Percentiles rank a stretch among this genome's conserved stretches.
Conservation (phyloP, 495 filamentous ascomycete genomes). For the Podospora bellae-mahoneyi region DNA sequence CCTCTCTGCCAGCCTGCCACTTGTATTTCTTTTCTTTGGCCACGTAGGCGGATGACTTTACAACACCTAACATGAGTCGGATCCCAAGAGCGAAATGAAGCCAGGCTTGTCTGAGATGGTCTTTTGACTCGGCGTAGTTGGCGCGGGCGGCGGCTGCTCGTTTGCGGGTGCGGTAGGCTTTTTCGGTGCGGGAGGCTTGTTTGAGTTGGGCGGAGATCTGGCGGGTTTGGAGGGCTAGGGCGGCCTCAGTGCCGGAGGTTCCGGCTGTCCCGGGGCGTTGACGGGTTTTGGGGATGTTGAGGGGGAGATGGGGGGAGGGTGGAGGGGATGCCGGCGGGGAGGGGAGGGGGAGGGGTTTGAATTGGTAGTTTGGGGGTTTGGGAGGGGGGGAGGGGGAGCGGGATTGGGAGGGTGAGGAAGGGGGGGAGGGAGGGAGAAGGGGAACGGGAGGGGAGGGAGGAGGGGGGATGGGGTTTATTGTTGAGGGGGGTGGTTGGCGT, state of each 20-base stretch:
- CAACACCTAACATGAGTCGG: conserved; percentile 16
- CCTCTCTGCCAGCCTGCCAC: neutral
- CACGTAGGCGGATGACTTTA: conserved; percentile 22
- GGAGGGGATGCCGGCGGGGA: conserved; percentile 1
- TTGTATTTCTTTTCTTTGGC: conserved; percentile 16
- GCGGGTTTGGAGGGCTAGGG: conserved; percentile 27
- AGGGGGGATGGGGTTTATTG: neutral
- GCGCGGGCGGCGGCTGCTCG: conserved; percentile 27
- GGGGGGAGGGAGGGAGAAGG: neutral
- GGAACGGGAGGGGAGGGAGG: neutral
- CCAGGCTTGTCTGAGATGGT: conserved; percentile 26
- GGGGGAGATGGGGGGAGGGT: conserved; percentile 7
- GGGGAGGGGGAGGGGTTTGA: neutral
- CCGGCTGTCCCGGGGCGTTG: conserved; percentile 29
- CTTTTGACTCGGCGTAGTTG: conserved; percentile 27
- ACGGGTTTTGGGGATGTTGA: neutral
- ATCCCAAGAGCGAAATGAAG: conserved; percentile 27
- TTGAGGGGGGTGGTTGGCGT: neutral
- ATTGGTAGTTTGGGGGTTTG: neutral
- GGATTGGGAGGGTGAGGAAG: neutral
- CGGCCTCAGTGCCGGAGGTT: conserved; percentile 33
- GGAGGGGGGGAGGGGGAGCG: neutral
- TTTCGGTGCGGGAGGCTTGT: conserved; percentile 31
- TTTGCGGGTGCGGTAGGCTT: conserved; percentile 30
- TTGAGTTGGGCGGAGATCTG: conserved; percentile 25